Percentiles rank a stretch among this genome's conserved stretches.
Evolutionary conservation across 148 eudicot genomes (phyloP).

Genomic region (Silene latifolia): DNA sequence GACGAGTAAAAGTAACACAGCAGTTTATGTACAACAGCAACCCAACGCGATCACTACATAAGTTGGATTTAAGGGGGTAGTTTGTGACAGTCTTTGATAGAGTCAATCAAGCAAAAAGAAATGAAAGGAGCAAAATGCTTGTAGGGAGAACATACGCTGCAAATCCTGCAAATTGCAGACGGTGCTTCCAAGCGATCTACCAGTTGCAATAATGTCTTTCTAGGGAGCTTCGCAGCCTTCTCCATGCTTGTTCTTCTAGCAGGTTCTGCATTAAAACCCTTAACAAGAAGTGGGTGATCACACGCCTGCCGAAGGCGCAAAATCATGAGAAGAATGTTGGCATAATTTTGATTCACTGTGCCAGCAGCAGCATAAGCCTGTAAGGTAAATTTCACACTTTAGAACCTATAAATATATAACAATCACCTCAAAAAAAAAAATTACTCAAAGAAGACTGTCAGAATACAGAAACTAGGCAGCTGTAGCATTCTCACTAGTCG

Average conservation of each 20-base stretch:
- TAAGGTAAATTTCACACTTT: conserved; percentile 23
- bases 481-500: neutral
- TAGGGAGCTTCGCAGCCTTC: conserved; percentile 64
- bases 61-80: neutral
- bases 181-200: conserved; percentile 55
- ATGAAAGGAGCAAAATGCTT: conserved; percentile 11
- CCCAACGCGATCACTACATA: neutral
- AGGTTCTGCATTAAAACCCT: conserved; percentile 53
- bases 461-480: neutral
- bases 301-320: conserved; percentile 98
- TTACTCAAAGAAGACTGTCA: neutral
- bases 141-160: conserved; percentile 54
- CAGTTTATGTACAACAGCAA: neutral
- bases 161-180: conserved; percentile 53
- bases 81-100: conserved; percentile 4
- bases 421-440: neutral
- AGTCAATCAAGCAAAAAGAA: neutral
- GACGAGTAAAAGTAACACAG: neutral
- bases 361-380: conserved; percentile 99
- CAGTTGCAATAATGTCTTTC: conserved; percentile 42
- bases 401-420: neutral
- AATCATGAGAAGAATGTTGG: conserved; percentile 91
- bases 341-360: conserved; percentile 87
- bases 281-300: conserved; percentile 97
- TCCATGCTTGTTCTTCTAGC: conserved; percentile 48